Base-by-base conservation (phyloP, 2,329 filamentous ascomycete genomes). In the Annulohypoxylon truncatum region DNA sequence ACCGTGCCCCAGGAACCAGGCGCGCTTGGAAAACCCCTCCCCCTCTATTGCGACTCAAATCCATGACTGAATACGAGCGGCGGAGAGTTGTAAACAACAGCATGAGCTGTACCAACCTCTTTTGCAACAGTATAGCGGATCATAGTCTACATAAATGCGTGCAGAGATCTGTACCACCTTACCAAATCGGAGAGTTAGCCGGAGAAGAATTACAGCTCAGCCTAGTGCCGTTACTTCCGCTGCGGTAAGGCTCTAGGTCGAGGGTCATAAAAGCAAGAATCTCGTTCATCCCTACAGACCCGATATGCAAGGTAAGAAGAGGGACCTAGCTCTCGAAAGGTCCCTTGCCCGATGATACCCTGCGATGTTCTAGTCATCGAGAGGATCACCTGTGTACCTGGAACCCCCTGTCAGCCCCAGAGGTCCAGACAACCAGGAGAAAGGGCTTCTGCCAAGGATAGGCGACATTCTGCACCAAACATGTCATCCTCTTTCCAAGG, bases 151-250 rank as follows among this genome's bases (percentile, higher is more conserved):
- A 66, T 63, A 18, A 58, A 59, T 38, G 52, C 50, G 60, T 66
- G 63, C 60, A 48, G 42, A 31, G 26, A 59, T 55, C 28, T 57
- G 67, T 69, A 62, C 61, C 61, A 69, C 67, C 64, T 67, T 61
- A 69, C 67, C 26, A 53, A 69, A 57, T 29, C 57, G 61, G 67
- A 57, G 47, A 38, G 44, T 20, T 35, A 33, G 26, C 57, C 64
- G 67, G 53, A 40, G 33, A n/a, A 61, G 18, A 50, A 35, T 42
- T 29, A 50, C 61, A 64, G n/a, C 51, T 40, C 12, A 56, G 46
- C 35, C 55, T 58, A 38, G 22, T 56, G 35, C 55, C 35, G 15
- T 50, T 61, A 33, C 51, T 52, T 48, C 50, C 28, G 48, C 26
- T 38, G 28, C 51, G 38, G 60, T 51, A 53, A 53, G 51, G 55